phyloP scores from a whole-genome alignment of 495 filamentous ascomycete species.

The Xylaria castorea region DNA sequence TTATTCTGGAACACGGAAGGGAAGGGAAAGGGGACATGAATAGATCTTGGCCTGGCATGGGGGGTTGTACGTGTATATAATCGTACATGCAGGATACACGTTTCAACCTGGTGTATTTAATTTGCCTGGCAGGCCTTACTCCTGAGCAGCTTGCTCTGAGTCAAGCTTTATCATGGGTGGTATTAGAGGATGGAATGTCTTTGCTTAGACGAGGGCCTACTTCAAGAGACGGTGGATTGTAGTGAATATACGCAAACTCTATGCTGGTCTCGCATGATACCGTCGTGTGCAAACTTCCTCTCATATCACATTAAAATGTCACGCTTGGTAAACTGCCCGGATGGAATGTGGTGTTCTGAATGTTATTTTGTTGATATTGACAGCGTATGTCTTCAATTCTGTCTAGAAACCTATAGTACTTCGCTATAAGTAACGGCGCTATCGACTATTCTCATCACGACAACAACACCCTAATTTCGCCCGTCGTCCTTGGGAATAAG shows the following conservation, averaged over 20 bases:
- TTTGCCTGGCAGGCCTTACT: background rate
- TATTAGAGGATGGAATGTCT: background rate
- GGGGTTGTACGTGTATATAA: background rate
- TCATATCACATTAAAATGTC: background rate
- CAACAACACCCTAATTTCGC: conserved; percentile 83
- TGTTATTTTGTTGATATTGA: background rate
- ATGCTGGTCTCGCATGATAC: background rate
- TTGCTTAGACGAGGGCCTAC: background rate
- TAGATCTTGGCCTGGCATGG: background rate
- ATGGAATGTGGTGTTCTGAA: background rate
- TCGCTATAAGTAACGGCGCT: background rate
- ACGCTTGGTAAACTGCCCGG: background rate
- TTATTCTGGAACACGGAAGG: background rate
- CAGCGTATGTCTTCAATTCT: background rate
- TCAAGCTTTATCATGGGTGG: background rate
- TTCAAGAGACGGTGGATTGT: background rate
- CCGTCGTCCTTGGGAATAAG: conserved; percentile 82
- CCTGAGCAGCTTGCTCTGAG: background rate
- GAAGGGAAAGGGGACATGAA: background rate
- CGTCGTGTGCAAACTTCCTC: background rate
- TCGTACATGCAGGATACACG: background rate
- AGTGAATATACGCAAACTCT: background rate
- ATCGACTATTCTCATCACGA: conserved; percentile 40
- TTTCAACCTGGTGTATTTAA: conserved; percentile 6
- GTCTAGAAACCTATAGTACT: background rate